phyloP scores from a whole-genome alignment of 495 filamentous ascomycete species.

The Penicillium longicatenatum region DNA sequence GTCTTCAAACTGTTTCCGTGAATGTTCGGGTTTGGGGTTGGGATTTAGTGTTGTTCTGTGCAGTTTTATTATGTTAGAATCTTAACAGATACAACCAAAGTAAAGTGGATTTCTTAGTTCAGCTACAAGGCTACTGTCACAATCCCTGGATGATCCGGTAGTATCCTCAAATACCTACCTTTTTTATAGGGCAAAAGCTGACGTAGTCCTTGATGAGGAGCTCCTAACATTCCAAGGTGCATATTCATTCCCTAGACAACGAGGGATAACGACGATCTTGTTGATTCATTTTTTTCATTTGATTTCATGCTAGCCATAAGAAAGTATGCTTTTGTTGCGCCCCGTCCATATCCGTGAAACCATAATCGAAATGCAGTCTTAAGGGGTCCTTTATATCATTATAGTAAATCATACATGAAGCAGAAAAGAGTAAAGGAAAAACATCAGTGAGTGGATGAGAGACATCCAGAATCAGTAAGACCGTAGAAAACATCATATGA shows the following conservation, averaged over 20 bases:
- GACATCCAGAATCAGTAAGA: neutral
- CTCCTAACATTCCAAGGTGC: neutral
- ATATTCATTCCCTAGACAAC: constrained; percentile 10
- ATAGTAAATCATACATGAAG: constrained; percentile 12
- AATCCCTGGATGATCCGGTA: neutral
- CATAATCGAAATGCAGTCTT: constrained; percentile 9
- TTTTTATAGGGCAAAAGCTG: neutral
- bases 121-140: neutral
- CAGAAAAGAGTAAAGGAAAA: neutral
- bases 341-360: neutral
- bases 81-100: neutral
- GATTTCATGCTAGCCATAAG: constrained; percentile 8
- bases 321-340: constrained; percentile 16
- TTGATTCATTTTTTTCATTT: constrained; percentile 10
- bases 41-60: neutral
- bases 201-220: neutral
- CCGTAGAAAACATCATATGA: neutral
- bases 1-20: no score
- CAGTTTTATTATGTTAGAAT: neutral
- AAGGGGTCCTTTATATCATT: constrained; percentile 14
- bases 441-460: neutral
- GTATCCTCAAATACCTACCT: neutral
- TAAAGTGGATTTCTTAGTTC: no score
- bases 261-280: neutral
- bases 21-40: neutral